Evolutionary conservation across 2,329 filamentous ascomycete species (phyloP), one percentile per base, ranked within the genome.

Genomic region (Cladosporium sp.): DNA sequence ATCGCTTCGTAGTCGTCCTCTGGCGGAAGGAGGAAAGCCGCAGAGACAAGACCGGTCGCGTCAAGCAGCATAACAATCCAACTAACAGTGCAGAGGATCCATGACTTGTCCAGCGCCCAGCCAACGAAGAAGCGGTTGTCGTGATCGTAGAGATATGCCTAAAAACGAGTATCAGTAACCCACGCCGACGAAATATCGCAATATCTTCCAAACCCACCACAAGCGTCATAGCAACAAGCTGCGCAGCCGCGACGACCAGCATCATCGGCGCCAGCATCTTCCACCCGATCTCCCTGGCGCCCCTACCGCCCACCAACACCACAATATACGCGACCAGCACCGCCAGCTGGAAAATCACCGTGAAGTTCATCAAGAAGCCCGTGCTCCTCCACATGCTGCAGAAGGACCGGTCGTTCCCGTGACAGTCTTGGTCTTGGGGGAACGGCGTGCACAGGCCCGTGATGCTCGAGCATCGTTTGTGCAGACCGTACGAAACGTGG

Each of bases 381-480:
- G 89, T 83, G 20, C 83, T 88, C 52, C 87, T 80, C 92, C 92
- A 98, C 78, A 94, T 86, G 60, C 83, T 86, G 75, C 93, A 97
- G 71, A 97, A 96, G 62, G 83, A 82, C 45, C 82, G 78, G 59
- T 84, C 79, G 46, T 81, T 78, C 59, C 76, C 78, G 49, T 74
- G 72, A 69, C 88, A 92, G 65, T 88, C 83, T 50, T 79, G 74
- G 48, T 78, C 72, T 56, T 77, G 75, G 3, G 88, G 88, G 67
- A 90, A 93, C 27, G 74, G 70, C 19, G 75, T 74, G 67, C 86
- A 91, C 55, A 67, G 67, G 43, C 80, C 75, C 38, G 79, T 79
- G 51, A 87, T 73, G 51, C 80, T 85, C 48, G 84, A 86, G 71
- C 92, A 98, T 65, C 82, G 83, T 59, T 78, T 79, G 70, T 95